Conservation (phyloP, 148 eudicot genomes). For the Amaranthus hypochondriacus region DNA sequence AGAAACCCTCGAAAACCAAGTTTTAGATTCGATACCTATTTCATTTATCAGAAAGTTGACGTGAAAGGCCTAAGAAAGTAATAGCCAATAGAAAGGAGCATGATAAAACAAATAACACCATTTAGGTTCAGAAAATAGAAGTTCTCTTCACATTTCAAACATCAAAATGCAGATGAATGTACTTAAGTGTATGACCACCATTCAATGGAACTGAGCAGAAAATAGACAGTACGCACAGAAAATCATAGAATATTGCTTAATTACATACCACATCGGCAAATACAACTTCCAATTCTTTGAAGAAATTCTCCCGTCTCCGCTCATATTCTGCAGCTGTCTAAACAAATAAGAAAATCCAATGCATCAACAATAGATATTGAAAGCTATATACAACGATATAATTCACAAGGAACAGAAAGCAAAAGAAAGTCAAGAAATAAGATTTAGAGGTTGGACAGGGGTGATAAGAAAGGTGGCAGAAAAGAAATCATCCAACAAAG, state of each 20-base stretch:
- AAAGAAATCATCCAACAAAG: neutral
- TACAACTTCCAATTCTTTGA: conserved; percentile 76
- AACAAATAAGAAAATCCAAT: conserved; percentile 16
- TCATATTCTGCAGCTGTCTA: conserved; percentile 85
- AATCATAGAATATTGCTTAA: neutral
- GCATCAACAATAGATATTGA: neutral
- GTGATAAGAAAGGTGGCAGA: neutral
- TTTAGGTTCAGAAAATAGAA: neutral
- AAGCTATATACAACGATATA: neutral
- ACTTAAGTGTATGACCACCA: neutral
- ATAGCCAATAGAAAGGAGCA: neutral
- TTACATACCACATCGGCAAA: conserved; percentile 84
- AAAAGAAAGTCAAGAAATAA: neutral
- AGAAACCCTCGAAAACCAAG: neutral
- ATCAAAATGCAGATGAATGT: neutral
- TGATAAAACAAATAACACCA: neutral
- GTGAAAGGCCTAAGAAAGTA: neutral
- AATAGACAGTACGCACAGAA: neutral
- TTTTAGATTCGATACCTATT: neutral
- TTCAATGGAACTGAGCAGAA: neutral
- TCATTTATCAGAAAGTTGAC: neutral
- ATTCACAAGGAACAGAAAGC: neutral
- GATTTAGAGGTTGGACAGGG: neutral
- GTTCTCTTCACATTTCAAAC: neutral
- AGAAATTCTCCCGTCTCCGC: conserved; percentile 77